Base-by-base conservation (phyloP, 2,329 filamentous ascomycete genomes). In the Pseudocercospora eumusae region DNA sequence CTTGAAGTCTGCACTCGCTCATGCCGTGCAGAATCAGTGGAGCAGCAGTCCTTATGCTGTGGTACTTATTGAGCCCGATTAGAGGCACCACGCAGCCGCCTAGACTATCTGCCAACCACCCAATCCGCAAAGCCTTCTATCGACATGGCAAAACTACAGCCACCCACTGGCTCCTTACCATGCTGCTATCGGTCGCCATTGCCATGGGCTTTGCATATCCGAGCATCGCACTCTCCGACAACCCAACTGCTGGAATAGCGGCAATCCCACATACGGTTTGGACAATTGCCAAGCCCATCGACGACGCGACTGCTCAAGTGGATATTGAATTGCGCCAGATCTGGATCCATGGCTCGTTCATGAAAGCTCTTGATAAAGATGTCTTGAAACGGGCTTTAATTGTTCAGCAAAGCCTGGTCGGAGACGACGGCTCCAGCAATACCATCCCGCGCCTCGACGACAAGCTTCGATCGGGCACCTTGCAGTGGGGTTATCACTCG, bases 281-380 rank as follows among this genome's bases (percentile, higher is more conserved):
- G 90, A 92, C 90, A 25, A 70, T 69, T 11, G 71, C 73, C 13
- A 74, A 69, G 58, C 67, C 67, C 2, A 57, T 70, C 10, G 75
- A 77, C 4, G 72, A 77, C 25, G 58, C 64, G n/a, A 56, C 60
- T 13, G 78, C 80, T 49, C 77, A 80, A 57, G 83, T 88, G 3
- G 89, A 93, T 73, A 86, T 93, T n/a, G 86, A 90, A 60, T 89
- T 93, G 85, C 88, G 89, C 67, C 90, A 90, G 61, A 84, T 91
- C 60, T 93, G 90, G 90, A 83, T 93, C 15, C 89, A 93, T 71
- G 89, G 89, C 65, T 88, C 84, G 73, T 92, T 92, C 72, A 93
- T 93, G 87, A 82, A 87, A 70, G 90, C 89, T 10, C 80, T 93
- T 36, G 81, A 90, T 55, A 81, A 81, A 56, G 79, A 86, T 6